Evolutionary conservation across 2,329 filamentous ascomycete genomes (phyloP).

Genomic region (Endothia cerciana): DNA sequence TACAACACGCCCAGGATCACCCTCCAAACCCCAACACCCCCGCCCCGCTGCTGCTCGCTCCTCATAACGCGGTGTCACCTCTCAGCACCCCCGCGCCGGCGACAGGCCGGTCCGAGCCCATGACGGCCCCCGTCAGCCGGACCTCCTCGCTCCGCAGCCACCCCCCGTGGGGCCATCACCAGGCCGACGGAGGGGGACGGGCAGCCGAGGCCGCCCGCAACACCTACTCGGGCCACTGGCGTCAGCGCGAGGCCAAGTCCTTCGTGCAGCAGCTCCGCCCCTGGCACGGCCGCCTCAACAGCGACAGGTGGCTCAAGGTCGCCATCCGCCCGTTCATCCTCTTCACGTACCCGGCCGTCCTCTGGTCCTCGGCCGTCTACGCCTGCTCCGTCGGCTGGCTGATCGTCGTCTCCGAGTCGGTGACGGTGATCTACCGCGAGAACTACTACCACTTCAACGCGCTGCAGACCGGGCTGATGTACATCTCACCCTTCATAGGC

Average conservation of each 20-base stretch:
- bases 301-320: conserved; percentile 80
- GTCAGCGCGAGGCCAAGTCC: conserved; percentile 67
- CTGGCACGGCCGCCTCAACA: conserved; percentile 77
- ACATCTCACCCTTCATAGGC: conserved; percentile 87
- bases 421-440: conserved; percentile 78
- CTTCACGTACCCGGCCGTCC: conserved; percentile 82
- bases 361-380: conserved; percentile 88
- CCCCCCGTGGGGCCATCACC: conserved; percentile 22
- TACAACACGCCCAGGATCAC: neutral
- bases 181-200: conserved; percentile 49
- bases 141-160: conserved; percentile 22
- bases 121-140: conserved; percentile 18
- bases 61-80: conserved; percentile 1
- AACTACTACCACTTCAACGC: conserved; percentile 79
- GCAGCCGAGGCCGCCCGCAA: conserved; percentile 43
- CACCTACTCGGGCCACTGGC: conserved; percentile 72
- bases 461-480: conserved; percentile 82
- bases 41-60: neutral
- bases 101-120: conserved; percentile 13
- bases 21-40: neutral
- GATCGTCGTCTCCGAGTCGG: conserved; percentile 88
- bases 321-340: conserved; percentile 82
- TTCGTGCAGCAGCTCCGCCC: conserved; percentile 75
- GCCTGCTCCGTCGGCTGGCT: conserved; percentile 91
- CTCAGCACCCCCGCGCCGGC: conserved; percentile 6